These are phyloP conservation scores for Sporothrix pseudoabietina DNA, from an alignment of 2,329 filamentous ascomycete genomes.

Conservation along the genomic window DNA sequence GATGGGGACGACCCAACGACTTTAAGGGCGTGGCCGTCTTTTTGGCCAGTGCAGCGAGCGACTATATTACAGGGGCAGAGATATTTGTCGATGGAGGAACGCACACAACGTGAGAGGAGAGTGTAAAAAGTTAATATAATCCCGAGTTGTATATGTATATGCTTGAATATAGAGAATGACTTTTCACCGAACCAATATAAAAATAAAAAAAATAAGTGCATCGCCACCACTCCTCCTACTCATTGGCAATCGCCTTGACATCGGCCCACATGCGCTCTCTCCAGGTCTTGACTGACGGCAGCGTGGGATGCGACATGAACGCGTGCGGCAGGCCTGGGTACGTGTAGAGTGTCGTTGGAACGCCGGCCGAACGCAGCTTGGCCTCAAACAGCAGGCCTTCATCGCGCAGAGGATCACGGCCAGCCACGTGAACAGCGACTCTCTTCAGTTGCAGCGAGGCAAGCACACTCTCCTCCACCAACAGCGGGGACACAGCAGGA, in stretches of 20 bases:
- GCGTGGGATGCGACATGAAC: slow-evolving; percentile 26
- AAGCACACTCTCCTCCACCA: not conserved
- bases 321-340: slow-evolving; percentile 26
- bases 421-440: slow-evolving; percentile 27
- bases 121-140: too few relatives aligned
- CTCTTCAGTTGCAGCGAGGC: not conserved
- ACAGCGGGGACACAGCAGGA: slow-evolving; percentile 12
- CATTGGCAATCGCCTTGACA: not conserved
- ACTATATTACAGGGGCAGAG: slow-evolving; percentile 66
- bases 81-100: slow-evolving; percentile 65
- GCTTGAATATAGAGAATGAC: not conserved
- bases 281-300: slow-evolving; percentile 20
- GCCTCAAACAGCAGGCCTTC: slow-evolving; percentile 31
- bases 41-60: slow-evolving; percentile 61
- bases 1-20: slow-evolving; percentile 25
- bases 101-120: not conserved
- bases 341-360: slow-evolving; percentile 14
- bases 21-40: slow-evolving; percentile 68
- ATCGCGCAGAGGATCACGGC: slow-evolving; percentile 31
- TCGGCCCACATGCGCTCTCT: slow-evolving; percentile 26
- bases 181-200: not conserved
- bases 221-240: slow-evolving; percentile 7
- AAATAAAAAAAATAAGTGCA: not conserved
- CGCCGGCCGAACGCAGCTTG: slow-evolving; percentile 10
- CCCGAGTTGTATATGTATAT: too few relatives aligned